phyloP scores from a whole-genome alignment of 1,139 yeast species.

The Sugiyamaella grinbergsii region DNA sequence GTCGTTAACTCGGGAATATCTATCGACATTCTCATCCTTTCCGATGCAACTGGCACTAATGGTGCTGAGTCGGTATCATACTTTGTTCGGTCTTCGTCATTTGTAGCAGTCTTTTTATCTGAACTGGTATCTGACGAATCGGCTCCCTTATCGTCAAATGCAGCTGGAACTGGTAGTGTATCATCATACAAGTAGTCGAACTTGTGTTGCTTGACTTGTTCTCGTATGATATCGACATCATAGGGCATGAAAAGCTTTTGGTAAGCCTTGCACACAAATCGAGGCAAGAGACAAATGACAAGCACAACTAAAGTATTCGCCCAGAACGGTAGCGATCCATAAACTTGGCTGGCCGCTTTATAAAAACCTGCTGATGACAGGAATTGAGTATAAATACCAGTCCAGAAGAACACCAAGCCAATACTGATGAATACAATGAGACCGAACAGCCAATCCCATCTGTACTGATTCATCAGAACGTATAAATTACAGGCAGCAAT shows the following conservation, averaged over 20 bases:
- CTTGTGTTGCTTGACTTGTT: slow-evolving; percentile 43
- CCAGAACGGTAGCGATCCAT: slow-evolving; percentile 79
- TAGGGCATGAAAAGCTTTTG: slow-evolving; percentile 65
- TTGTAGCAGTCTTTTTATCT: slow-evolving; percentile 12
- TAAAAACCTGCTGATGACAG: slow-evolving; percentile 68
- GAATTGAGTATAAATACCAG: slow-evolving; percentile 83
- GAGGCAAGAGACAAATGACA: slow-evolving; percentile 70
- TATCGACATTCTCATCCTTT: slow-evolving; percentile 24
- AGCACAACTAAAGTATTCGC: slow-evolving; percentile 75
- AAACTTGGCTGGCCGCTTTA: slow-evolving; percentile 73
- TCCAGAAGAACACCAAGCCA: slow-evolving; percentile 77
- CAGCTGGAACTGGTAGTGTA: slow-evolving; percentile 5
- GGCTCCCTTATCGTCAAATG: slow-evolving; percentile 13
- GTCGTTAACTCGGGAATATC: slow-evolving; percentile 29
- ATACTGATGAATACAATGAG: slow-evolving; percentile 66
- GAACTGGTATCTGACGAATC: slow-evolving; percentile 25
- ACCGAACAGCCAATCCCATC: slow-evolving; percentile 94
- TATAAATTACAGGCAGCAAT: slow-evolving; percentile 79
- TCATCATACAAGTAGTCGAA: slow-evolving; percentile 24
- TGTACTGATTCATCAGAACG: slow-evolving; percentile 75
- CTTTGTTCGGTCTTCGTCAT: slow-evolving; percentile 5
- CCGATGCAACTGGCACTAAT: slow-evolving; percentile 15
- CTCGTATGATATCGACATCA: slow-evolving; percentile 86
- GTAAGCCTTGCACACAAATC: slow-evolving; percentile 65
- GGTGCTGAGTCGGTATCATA: slow-evolving; percentile 1